A percentile compares a stretch with the other conserved stretches of the same genome.
Conservation (phyloP, 2,329 filamentous ascomycete species). For the Exophiala oligosperma region DNA sequence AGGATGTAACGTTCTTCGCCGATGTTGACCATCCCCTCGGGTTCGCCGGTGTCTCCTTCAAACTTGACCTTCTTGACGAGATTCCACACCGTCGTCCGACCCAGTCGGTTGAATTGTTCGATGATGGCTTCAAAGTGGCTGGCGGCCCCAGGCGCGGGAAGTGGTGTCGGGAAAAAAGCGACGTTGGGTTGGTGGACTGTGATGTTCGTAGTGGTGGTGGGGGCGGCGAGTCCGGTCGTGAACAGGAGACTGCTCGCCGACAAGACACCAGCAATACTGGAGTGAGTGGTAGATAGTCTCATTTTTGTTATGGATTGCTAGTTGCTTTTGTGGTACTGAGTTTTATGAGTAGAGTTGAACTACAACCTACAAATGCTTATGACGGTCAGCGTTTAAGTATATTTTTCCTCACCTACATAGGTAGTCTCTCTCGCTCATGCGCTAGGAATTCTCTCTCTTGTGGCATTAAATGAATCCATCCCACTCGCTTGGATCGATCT, state of each 20-base stretch:
- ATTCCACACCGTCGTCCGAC: conserved; percentile 46
- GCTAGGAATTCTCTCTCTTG: too few relatives aligned
- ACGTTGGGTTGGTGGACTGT: conserved; percentile 27
- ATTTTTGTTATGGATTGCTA: not conserved
- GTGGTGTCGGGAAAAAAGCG: conserved; percentile 27
- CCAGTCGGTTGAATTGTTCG: conserved; percentile 45
- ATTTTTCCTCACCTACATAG: too few relatives aligned
- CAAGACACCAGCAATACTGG: conserved; percentile 1
- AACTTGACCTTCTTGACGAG: conserved; percentile 45
- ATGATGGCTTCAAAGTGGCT: conserved; percentile 34
- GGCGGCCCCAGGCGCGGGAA: conserved; percentile 29
- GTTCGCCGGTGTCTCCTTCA: conserved; percentile 50
- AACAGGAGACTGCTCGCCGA: conserved; percentile 6
- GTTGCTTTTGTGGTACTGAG: not conserved
- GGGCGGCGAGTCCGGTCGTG: conserved; percentile 10
- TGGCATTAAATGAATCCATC: too few relatives aligned
- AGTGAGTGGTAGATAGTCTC: not conserved
- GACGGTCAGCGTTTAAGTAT: too few relatives aligned
- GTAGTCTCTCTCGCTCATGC: too few relatives aligned
- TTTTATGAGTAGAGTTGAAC: not conserved
- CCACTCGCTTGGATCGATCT: too few relatives aligned
- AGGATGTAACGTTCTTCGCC: conserved; percentile 47
- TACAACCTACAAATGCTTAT: too few relatives aligned
- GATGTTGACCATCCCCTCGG: conserved; percentile 50
- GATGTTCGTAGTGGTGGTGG: conserved; percentile 10